Evolutionary conservation across 768 basidiomycete species (phyloP).

Genomic region (Paxillus ammoniavirescens): DNA sequence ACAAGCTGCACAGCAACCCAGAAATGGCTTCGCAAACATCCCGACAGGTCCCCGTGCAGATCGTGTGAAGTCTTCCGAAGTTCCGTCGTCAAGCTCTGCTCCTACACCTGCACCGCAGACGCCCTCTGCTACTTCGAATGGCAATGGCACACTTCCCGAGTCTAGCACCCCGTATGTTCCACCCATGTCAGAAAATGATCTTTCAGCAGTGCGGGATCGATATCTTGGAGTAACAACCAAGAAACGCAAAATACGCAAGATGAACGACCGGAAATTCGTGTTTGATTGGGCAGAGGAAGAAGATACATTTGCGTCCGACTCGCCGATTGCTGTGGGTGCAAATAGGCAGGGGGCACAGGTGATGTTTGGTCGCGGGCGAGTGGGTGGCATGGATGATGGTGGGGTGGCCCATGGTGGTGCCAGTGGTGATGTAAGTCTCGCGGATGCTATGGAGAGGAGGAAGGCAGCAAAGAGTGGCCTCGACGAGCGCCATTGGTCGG

Average conservation of each 20-base stretch:
- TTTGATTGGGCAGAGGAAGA: slow-evolving; percentile 99
- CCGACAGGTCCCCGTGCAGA: slow-evolving; percentile 87
- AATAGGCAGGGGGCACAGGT: slow-evolving; percentile 81
- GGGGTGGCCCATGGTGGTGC: slow-evolving; percentile 39
- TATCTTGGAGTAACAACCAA: slow-evolving; percentile 95
- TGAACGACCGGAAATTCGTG: slow-evolving; percentile 96
- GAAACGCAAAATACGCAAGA: slow-evolving; percentile 92
- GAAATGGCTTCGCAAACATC: slow-evolving; percentile 59
- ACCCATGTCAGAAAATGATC: slow-evolving; percentile 78
- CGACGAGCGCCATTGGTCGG: slow-evolving; percentile 97
- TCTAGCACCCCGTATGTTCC: slow-evolving; percentile 46
- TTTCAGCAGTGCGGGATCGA: slow-evolving; percentile 82
- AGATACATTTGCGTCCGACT: slow-evolving; percentile 83
- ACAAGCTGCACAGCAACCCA: slow-evolving; percentile 32
- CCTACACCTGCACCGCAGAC: slow-evolving; percentile 54
- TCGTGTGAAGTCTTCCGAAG: slow-evolving; percentile 43
- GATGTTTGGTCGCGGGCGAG: slow-evolving; percentile 83
- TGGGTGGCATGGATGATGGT: slow-evolving; percentile 86
- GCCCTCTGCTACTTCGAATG: slow-evolving; percentile 18
- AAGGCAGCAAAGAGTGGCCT: slow-evolving; percentile 77
- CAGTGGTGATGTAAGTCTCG: slow-evolving; percentile 52
- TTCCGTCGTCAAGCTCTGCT: slow-evolving; percentile 34
- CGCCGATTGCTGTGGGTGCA: slow-evolving; percentile 66
- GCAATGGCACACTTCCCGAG: slow-evolving; percentile 31
- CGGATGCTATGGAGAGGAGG: slow-evolving; percentile 80